Evolutionary conservation across 768 basidiomycete species (phyloP).

Genomic region (Trichaptum fuscoviolaceum): DNA sequence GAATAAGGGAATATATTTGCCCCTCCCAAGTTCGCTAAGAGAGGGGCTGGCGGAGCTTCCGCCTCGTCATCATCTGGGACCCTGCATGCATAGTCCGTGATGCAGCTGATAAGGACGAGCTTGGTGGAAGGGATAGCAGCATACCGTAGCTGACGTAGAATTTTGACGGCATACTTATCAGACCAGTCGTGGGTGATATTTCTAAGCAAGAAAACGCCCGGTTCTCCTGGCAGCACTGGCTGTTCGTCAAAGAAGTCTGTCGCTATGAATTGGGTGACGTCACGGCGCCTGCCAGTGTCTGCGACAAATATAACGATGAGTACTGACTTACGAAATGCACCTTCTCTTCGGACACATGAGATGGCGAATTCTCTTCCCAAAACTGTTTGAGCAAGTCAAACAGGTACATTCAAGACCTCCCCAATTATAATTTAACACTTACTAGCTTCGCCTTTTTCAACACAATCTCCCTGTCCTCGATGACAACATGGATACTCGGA

Average conservation of each 20-base stretch:
- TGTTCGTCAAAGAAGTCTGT: slow-evolving; percentile 24
- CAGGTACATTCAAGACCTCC: not conserved
- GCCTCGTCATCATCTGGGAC: slow-evolving; percentile 10
- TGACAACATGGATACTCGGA: slow-evolving; percentile 24
- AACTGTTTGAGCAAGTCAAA: slow-evolving; percentile 11
- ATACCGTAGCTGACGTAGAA: slow-evolving; percentile 20
- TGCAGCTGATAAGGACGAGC: slow-evolving; percentile 22
- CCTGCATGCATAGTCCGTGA: slow-evolving; percentile 19
- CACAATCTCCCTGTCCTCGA: slow-evolving; percentile 27
- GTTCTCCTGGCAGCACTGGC: slow-evolving; percentile 23
- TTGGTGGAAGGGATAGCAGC: slow-evolving; percentile 19
- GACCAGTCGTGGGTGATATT: slow-evolving; percentile 29
- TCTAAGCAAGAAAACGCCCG: slow-evolving; percentile 25
- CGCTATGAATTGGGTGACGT: no score
- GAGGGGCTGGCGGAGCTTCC: slow-evolving; percentile 18
- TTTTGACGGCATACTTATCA: slow-evolving; percentile 23
- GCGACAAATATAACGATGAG: no score
- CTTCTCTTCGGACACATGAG: slow-evolving; percentile 19
- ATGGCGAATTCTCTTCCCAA: slow-evolving; percentile 22
- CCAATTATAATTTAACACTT: not conserved
- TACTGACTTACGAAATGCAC: slow-evolving; percentile 23
- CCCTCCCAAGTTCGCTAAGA: slow-evolving; percentile 24
- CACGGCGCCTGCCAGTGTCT: no score
- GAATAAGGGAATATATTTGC: slow-evolving; percentile 15
- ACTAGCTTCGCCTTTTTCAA: slow-evolving; percentile 18